Evolutionary conservation across 805 yeast species (phyloP).

Genomic region (Ogataea thermomethanolica): DNA sequence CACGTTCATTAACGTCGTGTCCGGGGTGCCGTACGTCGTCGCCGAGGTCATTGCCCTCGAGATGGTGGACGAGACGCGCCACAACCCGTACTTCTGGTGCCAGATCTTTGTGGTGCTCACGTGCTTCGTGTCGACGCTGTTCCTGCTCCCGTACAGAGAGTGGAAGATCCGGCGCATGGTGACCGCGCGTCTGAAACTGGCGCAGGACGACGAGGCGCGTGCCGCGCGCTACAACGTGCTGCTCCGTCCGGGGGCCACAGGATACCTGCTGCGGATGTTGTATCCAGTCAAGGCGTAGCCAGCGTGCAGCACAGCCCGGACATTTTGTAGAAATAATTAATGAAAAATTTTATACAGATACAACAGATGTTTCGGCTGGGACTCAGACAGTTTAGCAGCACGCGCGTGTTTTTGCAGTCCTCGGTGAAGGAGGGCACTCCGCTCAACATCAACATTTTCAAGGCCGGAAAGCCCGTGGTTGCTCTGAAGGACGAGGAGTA

Average conservation of each 20-base stretch:
- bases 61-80: constrained; percentile 24
- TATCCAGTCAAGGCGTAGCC: constrained; percentile 29
- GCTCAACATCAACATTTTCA: constrained; percentile 67
- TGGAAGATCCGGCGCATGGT: constrained; percentile 47
- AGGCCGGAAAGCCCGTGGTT: constrained; percentile 80
- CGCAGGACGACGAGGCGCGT: constrained; percentile 9
- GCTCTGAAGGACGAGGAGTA: constrained; percentile 86
- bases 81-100: constrained; percentile 51
- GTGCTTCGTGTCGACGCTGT: constrained; percentile 40
- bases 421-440: constrained; percentile 71
- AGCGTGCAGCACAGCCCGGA: constrained; percentile 2
- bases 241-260: constrained; percentile 3
- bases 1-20: constrained; percentile 24
- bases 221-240: constrained; percentile 16
- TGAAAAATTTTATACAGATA: constrained; percentile 6
- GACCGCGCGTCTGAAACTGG: constrained; percentile 16
- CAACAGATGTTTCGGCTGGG: background rate
- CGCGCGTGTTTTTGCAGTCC: constrained; percentile 32
- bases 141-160: constrained; percentile 52
- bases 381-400: constrained; percentile 22
- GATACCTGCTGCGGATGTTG: constrained; percentile 21
- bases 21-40: constrained; percentile 31
- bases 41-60: constrained; percentile 34
- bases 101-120: constrained; percentile 57
- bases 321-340: background rate